Evolutionary conservation across 1,139 yeast genomes (phyloP).

Genomic region (Saccharomyces hybrid): DNA sequence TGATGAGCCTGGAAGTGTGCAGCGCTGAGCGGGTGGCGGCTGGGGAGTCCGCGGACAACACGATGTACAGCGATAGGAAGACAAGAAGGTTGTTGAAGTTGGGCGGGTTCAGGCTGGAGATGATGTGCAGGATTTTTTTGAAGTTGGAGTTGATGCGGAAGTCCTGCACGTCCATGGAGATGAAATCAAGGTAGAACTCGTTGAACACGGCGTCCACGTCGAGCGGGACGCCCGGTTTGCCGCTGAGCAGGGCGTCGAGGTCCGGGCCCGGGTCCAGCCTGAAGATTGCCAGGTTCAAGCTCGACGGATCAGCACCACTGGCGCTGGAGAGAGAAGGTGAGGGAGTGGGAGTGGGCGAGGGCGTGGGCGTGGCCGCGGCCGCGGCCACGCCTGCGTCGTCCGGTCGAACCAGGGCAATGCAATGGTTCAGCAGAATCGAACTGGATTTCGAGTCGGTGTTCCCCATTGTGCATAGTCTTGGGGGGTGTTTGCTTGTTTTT

Average conservation of each 20-base stretch:
- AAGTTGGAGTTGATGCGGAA: neutral
- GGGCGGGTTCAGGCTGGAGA: neutral
- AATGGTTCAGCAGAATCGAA: conserved; percentile 48
- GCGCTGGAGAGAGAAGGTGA: neutral
- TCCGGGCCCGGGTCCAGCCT: neutral
- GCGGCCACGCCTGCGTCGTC: conserved; percentile 35
- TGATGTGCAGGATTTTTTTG: neutral
- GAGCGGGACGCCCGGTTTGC: neutral
- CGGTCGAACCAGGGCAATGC: conserved; percentile 46
- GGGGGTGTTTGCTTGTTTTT: neutral
- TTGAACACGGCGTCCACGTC: neutral
- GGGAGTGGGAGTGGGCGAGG: neutral
- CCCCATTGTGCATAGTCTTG: conserved; percentile 44
- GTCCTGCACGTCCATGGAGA: neutral
- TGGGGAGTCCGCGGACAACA: neutral
- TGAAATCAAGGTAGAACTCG: neutral
- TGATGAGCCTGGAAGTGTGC: neutral
- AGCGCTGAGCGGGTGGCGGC: neutral
- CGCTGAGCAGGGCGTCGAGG: neutral
- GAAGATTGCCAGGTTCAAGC: neutral
- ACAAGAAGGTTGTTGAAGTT: neutral
- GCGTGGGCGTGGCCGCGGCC: neutral
- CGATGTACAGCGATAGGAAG: neutral
- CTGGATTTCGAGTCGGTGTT: conserved; percentile 56
- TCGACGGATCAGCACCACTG: neutral